These are phyloP conservation scores for Lachnum nothofagi DNA, from an alignment of 2,329 filamentous ascomycete genomes.

Conservation along the genomic window DNA sequence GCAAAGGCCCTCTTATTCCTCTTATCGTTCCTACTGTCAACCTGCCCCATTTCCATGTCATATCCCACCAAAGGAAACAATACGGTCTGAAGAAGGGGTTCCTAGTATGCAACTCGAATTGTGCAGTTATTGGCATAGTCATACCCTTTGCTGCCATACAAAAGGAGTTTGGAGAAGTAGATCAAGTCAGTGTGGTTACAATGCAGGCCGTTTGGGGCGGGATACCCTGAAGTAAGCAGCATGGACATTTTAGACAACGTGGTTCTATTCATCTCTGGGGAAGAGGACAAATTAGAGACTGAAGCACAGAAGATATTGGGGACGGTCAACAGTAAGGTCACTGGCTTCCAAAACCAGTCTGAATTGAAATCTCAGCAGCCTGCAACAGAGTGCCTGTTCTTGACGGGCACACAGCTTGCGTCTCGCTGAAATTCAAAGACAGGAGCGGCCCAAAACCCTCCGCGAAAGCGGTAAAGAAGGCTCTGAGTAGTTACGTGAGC, in stretches of 20 bases:
- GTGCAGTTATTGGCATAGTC: conserved; percentile 91
- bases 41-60: conserved; percentile 76
- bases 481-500: conserved; percentile 72
- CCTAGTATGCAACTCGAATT: conserved; percentile 96
- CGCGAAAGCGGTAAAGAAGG: conserved; percentile 70
- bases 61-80: conserved; percentile 77
- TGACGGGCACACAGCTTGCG: conserved; percentile 92
- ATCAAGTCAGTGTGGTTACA: conserved; percentile 73
- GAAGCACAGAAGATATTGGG: conserved; percentile 95
- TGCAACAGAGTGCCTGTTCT: conserved; percentile 94
- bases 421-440: conserved; percentile 75
- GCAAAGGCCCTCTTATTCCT: conserved; percentile 81
- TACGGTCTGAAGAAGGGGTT: conserved; percentile 77
- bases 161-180: conserved; percentile 77
- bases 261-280: conserved; percentile 85
- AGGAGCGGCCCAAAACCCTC: conserved; percentile 59
- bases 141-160: conserved; percentile 91
- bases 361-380: conserved; percentile 74
- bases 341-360: conserved; percentile 70
- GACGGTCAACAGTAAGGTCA: conserved; percentile 61
- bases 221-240: conserved; percentile 81
- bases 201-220: conserved; percentile 92
- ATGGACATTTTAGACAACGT: conserved; percentile 98
- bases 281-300: conserved; percentile 93
- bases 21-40: conserved; percentile 95